A percentile compares a stretch with the other conserved stretches of the same genome.
Evolutionary conservation across 768 basidiomycete genomes (phyloP).

Genomic region (Leucocoprinus leucothites): DNA sequence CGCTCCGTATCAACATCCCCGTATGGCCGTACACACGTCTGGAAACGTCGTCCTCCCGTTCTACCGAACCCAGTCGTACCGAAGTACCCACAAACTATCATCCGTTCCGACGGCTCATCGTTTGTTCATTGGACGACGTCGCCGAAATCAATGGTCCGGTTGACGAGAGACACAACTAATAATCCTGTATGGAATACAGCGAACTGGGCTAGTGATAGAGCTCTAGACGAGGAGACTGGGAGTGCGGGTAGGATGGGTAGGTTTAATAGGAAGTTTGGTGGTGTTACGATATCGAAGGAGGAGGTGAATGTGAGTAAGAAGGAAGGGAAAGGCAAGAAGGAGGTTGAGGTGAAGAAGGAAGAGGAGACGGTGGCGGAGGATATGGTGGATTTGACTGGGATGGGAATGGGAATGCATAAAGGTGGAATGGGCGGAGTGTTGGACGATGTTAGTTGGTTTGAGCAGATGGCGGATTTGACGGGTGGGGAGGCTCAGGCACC

Average conservation of each 20-base stretch:
- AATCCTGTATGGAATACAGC: constrained; percentile 84
- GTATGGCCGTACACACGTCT: constrained; percentile 82
- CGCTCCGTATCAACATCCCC: constrained; percentile 63
- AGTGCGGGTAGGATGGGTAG: constrained; percentile 77
- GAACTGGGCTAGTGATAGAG: constrained; percentile 40
- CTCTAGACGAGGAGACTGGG: constrained; percentile 65
- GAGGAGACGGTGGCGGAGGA: not conserved
- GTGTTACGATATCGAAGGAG: not conserved
- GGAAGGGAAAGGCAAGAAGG: not conserved
- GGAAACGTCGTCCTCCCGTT: constrained; percentile 61
- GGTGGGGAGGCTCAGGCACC: not conserved
- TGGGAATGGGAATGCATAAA: constrained; percentile 32
- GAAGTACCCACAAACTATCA: constrained; percentile 81
- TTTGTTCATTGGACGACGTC: constrained; percentile 89
- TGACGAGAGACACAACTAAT: constrained; percentile 88
- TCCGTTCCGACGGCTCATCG: constrained; percentile 85
- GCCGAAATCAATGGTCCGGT: constrained; percentile 68
- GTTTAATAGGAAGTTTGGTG: constrained; percentile 70
- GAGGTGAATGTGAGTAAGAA: not conserved
- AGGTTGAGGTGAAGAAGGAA: not conserved
- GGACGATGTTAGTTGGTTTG: constrained; percentile 12
- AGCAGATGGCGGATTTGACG: constrained; percentile 9
- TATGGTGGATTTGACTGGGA: constrained; percentile 18
- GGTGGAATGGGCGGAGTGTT: constrained; percentile 11
- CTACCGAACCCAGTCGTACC: constrained; percentile 85